Base-by-base conservation (phyloP, 768 basidiomycete species). In the Auricularia auricula-judae region DNA sequence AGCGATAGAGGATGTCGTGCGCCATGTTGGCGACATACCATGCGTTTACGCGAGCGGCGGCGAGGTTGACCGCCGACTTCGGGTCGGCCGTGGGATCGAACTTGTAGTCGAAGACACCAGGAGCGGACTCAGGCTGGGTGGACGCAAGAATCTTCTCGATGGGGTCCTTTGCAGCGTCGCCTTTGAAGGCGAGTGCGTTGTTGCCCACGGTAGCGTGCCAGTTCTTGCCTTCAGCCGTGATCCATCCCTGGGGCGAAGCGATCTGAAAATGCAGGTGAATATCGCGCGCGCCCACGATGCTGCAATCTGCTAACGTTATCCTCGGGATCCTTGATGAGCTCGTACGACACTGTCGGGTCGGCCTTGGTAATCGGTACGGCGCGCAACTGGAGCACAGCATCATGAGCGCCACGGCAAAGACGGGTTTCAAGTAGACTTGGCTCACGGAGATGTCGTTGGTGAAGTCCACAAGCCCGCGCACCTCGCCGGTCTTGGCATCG, bases 371-470 rank as follows among this genome's bases (percentile, higher is more conserved):
- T 34, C 5, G 56, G 56, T 51, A 59, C 56, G 29, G 18, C 56
- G 56, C 56, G 56, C 29, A 59, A 29, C 70, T 82, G 82, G 76
- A 79, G 54, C 0, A 44, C 4, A 63, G 43, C 36, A 3, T 42
- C 42, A 39, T n/a, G 3, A 43, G 11, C 29, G 61, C n/a, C 43
- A 35, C 47, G 56, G 18, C 11, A 34, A 29, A 4, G 5, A 29
- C 29, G 10, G 18, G 23, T 65, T 65, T 16, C 36, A 42, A n/a
- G 12, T 54, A 18, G 43, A 14, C 14, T 10, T 3, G 3, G 72
- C 76, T 65, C 65, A 81, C 78, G 5, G 79, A 73, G 16, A 78
- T 77, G 36, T 78, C 71, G 7, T 77, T 70, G 42, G 80, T 82
- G 53, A 68, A 71, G 47, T 68, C 67, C 4, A 70, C 67, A 14